These are phyloP conservation scores for Viola odorata DNA, from an alignment of 345 rosid species.

Conservation along the genomic window DNA sequence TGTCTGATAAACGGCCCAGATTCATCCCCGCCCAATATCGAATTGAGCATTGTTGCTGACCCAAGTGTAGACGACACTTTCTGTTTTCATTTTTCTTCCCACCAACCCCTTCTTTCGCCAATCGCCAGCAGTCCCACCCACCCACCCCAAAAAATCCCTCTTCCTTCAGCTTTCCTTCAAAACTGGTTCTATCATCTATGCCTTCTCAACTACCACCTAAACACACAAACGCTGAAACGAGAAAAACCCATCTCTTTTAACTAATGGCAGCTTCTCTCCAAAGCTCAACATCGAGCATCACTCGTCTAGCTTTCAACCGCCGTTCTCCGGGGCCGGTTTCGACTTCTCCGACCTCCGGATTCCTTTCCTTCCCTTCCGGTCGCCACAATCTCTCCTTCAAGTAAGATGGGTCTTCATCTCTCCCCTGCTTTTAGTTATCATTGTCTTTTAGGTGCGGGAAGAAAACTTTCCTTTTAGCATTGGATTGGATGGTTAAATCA, in stretches of 20 bases:
- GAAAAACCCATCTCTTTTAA: background rate
- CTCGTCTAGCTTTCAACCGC: constrained; percentile 7
- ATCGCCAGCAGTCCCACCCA: too few relatives aligned
- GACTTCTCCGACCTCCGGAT: constrained; percentile 12
- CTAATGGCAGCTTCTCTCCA: background rate
- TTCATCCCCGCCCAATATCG: background rate
- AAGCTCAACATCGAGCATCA: constrained; percentile 4
- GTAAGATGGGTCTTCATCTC: constrained; percentile 18
- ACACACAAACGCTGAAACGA: too few relatives aligned
- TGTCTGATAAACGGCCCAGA: background rate
- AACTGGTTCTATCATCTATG: too few relatives aligned
- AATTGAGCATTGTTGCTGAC: too few relatives aligned
- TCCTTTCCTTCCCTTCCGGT: constrained; percentile 31
- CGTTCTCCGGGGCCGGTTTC: constrained; percentile 6
- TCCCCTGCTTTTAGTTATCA: background rate
- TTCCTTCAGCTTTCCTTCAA: too few relatives aligned
- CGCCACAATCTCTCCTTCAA: constrained; percentile 21
- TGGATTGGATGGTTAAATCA: too few relatives aligned
- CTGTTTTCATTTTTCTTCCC: too few relatives aligned
- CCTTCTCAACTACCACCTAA: background rate
- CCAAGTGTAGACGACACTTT: too few relatives aligned
- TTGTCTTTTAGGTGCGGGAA: background rate
- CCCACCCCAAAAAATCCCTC: too few relatives aligned
- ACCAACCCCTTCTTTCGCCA: too few relatives aligned
- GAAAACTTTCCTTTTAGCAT: too few relatives aligned